Base-by-base conservation (phyloP, 768 basidiomycete genomes). In the Pleurotus tuber-regium region DNA sequence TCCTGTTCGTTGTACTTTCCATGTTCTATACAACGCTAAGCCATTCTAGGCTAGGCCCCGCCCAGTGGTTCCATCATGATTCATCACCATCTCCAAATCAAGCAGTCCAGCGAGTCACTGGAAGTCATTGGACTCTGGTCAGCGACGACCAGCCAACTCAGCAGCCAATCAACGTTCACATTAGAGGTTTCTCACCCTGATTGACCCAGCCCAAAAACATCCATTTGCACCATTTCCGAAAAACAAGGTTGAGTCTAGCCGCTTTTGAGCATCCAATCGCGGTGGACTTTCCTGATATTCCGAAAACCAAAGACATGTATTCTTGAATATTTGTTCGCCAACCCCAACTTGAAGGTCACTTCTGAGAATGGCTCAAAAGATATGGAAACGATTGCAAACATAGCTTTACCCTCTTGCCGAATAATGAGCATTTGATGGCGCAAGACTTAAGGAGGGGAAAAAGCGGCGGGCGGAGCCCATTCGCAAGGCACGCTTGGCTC, bases 61-160 rank as follows among this genome's bases (percentile, higher is more conserved):
- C 35, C 12, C 10, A 19, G 12, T n/a, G n/a, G n/a, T n/a, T n/a
- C n/a, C n/a, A n/a, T n/a, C n/a, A n/a, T n/a, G n/a, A n/a, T n/a
- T n/a, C n/a, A n/a, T n/a, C n/a, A n/a, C n/a, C n/a, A n/a, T 29
- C 43, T 14, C 43, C 25, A 28, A 23, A 26, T 44, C 43, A 14
- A 44, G 43, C 16, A n/a, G 8, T 44, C n/a, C 43, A 44, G 43
- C 43, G 23, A 44, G 43, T 44, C 43, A 44, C 43, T 44, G 6
- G 43, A 26, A n/a, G n/a, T n/a, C n/a, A n/a, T n/a, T 14, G n/a
- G 24, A 23, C 23, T 23, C 12, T 28, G 43, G 28, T 38, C 25
- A 42, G 16, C 16, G 23, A 19, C 25, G 6, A 25, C 24, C 23
- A 26, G 16, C 16, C 14, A 18, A 26, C 25, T 44, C 43, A 26